These are phyloP conservation scores for Scheffersomyces insectosa DNA, from an alignment of 1,139 yeast species.

Conservation along the genomic window DNA sequence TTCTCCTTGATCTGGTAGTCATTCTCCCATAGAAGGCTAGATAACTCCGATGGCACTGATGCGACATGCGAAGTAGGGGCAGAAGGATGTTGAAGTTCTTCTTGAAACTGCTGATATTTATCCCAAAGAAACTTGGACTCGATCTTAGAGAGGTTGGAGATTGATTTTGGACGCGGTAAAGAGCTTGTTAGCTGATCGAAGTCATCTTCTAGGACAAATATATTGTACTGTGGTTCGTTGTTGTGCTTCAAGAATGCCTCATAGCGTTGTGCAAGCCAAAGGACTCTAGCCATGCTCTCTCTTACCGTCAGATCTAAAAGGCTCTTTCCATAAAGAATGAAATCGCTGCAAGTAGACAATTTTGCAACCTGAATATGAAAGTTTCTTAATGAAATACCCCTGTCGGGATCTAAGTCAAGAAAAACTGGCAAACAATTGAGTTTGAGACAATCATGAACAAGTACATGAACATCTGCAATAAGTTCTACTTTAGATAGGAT, in stretches of 20 bases:
- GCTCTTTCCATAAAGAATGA: constrained; percentile 52
- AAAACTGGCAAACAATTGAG: constrained; percentile 54
- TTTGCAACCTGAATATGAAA: constrained; percentile 78
- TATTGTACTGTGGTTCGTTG: constrained; percentile 13
- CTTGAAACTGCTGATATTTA: constrained; percentile 2
- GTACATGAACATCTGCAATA: constrained; percentile 13
- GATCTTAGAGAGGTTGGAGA: constrained; percentile 3
- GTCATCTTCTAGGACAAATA: constrained; percentile 15
- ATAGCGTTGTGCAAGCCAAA: constrained; percentile 56
- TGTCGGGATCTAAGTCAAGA: constrained; percentile 59
- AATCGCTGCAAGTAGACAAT: constrained; percentile 66
- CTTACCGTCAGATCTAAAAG: constrained; percentile 2
- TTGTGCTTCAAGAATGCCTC: constrained; percentile 19
- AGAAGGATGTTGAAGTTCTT: neutral
- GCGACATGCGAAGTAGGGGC: neutral
- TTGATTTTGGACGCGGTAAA: constrained; percentile 2
- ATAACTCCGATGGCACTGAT: constrained; percentile 1
- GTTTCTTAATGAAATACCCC: constrained; percentile 71
- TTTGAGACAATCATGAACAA: constrained; percentile 45
- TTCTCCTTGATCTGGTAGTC: constrained; percentile 75
- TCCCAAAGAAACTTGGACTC: constrained; percentile 7
- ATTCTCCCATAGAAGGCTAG: constrained; percentile 56
- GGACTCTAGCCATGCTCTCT: constrained; percentile 45
- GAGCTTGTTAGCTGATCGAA: neutral
- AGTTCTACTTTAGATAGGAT: constrained; percentile 17